phyloP scores from a whole-genome alignment of 495 filamentous ascomycete genomes.

The Viridothelium virens region DNA sequence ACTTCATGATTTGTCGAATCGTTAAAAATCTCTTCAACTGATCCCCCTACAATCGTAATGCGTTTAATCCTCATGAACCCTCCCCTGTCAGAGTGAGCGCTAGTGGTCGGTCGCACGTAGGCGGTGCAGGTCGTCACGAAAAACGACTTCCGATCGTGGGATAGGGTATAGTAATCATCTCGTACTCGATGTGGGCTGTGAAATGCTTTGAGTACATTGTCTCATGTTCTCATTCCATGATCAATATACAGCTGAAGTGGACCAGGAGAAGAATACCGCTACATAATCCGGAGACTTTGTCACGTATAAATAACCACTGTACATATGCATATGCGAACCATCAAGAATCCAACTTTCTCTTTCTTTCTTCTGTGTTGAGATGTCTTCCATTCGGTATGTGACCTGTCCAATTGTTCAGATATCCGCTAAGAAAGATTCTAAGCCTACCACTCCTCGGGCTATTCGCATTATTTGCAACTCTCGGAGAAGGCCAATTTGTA shows the following conservation, averaged over 20 bases:
- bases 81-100: too few species aligned
- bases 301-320: slow-evolving; percentile 4
- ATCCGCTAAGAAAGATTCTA: background rate
- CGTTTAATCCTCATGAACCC: too few species aligned
- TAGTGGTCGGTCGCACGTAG: too few species aligned
- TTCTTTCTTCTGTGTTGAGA: background rate
- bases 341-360: background rate
- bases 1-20: too few species aligned
- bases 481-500: slow-evolving; percentile 48
- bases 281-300: background rate
- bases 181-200: background rate
- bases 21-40: too few species aligned
- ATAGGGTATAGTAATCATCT: too few species aligned
- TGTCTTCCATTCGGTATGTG: background rate
- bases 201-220: background rate
- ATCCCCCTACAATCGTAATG: too few species aligned
- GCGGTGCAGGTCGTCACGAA: too few species aligned
- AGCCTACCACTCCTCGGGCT: background rate
- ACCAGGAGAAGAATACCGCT: background rate
- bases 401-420: background rate
- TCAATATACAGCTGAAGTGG: background rate
- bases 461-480: background rate
- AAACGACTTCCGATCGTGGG: too few species aligned
- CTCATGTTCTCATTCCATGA: background rate
- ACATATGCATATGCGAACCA: background rate